These are phyloP conservation scores for Fusarium tuaranense DNA, from an alignment of 2,329 filamentous ascomycete species.

Conservation along the genomic window DNA sequence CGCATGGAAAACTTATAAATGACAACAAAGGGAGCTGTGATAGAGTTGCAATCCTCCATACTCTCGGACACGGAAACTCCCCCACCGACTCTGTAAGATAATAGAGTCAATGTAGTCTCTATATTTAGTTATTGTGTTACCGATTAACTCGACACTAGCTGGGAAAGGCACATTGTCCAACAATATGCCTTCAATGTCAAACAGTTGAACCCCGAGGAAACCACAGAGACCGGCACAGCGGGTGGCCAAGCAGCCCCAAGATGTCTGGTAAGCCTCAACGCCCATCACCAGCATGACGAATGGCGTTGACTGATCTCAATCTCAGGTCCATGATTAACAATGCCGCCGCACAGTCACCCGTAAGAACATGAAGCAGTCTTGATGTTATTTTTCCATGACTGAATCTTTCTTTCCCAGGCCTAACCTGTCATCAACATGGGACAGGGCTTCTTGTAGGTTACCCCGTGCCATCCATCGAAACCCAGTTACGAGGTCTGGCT, in stretches of 20 bases:
- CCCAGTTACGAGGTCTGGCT: not conserved
- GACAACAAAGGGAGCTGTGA: not conserved
- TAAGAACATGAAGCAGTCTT: not conserved
- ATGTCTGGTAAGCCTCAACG: not conserved
- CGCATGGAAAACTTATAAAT: not conserved
- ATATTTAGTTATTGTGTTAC: not conserved
- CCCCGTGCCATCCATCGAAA: slow-evolving; percentile 59
- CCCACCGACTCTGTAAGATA: not conserved
- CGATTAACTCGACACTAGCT: not conserved
- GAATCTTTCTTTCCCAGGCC: slow-evolving; percentile 19
- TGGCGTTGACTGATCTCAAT: not conserved
- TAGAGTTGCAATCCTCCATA: not conserved
- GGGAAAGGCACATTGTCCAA: not conserved
- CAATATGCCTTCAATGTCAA: not conserved
- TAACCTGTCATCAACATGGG: slow-evolving; percentile 74
- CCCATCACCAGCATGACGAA: not conserved
- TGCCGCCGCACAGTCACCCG: not conserved
- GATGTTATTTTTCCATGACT: not conserved
- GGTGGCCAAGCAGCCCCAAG: not conserved
- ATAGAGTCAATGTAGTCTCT: not conserved
- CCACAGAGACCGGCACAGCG: not conserved
- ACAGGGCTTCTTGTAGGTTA: slow-evolving; percentile 72
- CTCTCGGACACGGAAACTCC: not conserved
- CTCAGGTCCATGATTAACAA: not conserved
- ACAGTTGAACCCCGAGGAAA: not conserved